Conservation (phyloP, 768 basidiomycete genomes). For the Psilocybe azurescens region DNA sequence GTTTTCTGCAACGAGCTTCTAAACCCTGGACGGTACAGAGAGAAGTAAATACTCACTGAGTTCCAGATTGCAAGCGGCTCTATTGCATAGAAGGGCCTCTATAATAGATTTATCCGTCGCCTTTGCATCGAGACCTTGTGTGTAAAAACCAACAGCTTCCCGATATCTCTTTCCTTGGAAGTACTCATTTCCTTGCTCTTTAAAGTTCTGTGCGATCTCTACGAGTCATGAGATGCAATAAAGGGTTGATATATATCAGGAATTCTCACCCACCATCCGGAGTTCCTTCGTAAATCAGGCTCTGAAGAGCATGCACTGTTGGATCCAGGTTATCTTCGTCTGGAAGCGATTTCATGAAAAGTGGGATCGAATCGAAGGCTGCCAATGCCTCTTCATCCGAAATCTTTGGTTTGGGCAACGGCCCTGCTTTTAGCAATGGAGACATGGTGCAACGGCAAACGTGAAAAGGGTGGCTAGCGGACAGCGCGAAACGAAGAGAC, state of each 20-base stretch:
- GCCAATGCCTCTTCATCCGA: conserved; percentile 45
- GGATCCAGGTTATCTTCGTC: conserved; percentile 66
- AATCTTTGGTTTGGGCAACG: conserved; percentile 34
- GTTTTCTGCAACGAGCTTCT: conserved; percentile 64
- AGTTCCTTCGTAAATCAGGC: conserved; percentile 86
- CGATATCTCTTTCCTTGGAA: conserved; percentile 86
- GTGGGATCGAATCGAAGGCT: conserved; percentile 69
- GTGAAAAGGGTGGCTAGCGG: neutral
- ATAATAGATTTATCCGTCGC: conserved; percentile 63
- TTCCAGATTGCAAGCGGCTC: conserved; percentile 93
- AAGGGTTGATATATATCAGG: neutral
- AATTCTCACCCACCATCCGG: conserved; percentile 80
- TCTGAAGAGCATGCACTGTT: conserved; percentile 82
- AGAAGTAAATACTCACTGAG: conserved; percentile 59
- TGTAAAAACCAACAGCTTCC: conserved; percentile 90
- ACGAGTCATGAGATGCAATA: conserved; percentile 2
- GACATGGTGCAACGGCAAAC: conserved; percentile 22
- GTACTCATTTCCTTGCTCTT: conserved; percentile 95
- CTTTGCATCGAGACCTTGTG: conserved; percentile 86
- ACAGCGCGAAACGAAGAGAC: neutral
- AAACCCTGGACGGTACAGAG: conserved; percentile 11
- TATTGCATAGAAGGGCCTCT: conserved; percentile 82
- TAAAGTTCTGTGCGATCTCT: conserved; percentile 94
- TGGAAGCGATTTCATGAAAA: conserved; percentile 94
- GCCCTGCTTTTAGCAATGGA: conserved; percentile 31